Base-by-base conservation (phyloP, 768 basidiomycete genomes). In the Daedalea quercina region DNA sequence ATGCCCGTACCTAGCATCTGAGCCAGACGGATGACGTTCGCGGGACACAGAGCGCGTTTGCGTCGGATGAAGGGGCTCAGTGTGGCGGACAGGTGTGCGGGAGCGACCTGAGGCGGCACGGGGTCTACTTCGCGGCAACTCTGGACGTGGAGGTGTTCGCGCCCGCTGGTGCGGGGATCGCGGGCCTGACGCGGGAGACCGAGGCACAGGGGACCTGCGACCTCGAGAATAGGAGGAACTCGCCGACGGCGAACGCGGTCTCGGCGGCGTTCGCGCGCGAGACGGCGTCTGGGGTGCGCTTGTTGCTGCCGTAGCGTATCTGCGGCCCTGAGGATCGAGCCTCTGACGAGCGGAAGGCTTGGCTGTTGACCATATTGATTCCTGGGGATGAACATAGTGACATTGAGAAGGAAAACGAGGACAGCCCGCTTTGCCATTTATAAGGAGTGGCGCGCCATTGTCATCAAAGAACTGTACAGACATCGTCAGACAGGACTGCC, bases 381-480 rank as follows among this genome's bases (percentile, higher is more conserved):
- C 57, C 1, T 50, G 37, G 2, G 63, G 63, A 31, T 64, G 63
- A 9, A 49, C 53, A 50, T 45, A 64, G 3, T 2, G n/a, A 44
- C 63, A 64, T 6, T 11, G 15, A 20, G 0, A 1, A 1, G 41
- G 1, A 23, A 33, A 22, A 23, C 35, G 8, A 9, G 28, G 33
- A 34, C 59, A 62, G 17, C 60, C 60, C 3, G 17, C 7, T 9
- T 19, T 6, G 12, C 49, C 57, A 1, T 11, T 11, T 3, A n/a
- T 20, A 1, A 1, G 13, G n/a, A 49, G 53, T 7, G 56, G 57
- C 3, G 17, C 3, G 23, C 63, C 60, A 34, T 57, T 44, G 51
- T 58, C 47, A 22, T 54, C 44, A 50, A 43, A 63, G 42, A 40
- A 60, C 63, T 63, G 46, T n/a, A n/a, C 13, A 40, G 19, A 19